Percentiles rank a stretch among this genome's conserved stretches.
Conservation (phyloP, 306 rosid species). For the Trifolium dubium region DNA sequence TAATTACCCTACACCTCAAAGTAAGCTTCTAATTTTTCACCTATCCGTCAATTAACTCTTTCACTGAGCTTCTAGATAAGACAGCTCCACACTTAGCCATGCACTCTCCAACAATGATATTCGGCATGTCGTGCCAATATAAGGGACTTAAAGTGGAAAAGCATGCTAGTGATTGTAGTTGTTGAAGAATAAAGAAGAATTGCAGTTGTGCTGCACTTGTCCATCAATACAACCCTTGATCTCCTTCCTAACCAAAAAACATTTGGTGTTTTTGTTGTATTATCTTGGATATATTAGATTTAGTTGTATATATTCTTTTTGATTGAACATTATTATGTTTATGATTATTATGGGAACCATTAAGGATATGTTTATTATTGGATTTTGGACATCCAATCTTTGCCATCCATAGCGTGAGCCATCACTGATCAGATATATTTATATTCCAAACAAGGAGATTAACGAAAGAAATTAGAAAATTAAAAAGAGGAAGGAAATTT, state of each 20-base stretch:
- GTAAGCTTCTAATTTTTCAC: background rate
- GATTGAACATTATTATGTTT: slow-evolving; percentile 23
- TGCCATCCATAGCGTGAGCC: background rate
- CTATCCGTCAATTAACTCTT: background rate
- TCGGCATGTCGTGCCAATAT: background rate
- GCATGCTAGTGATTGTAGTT: background rate
- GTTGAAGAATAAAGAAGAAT: background rate
- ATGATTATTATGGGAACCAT: slow-evolving; percentile 10
- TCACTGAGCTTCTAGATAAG: background rate
- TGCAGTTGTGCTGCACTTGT: background rate
- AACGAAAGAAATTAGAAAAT: background rate
- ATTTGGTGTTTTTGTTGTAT: background rate
- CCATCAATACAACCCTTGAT: background rate
- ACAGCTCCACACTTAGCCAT: background rate
- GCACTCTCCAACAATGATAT: background rate
- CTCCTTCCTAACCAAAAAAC: background rate
- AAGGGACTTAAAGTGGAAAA: background rate
- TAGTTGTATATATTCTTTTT: background rate
- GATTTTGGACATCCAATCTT: background rate
- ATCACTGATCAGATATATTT: background rate
- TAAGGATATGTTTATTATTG: background rate
- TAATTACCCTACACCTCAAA: background rate
- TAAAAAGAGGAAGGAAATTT: background rate
- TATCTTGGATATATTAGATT: background rate
- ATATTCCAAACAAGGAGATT: background rate